A percentile compares a stretch with the other conserved stretches of the same genome.
Evolutionary conservation across 192 early-diverging fungal genomes (phyloP).

Genomic region (Backusella morwellensis): DNA sequence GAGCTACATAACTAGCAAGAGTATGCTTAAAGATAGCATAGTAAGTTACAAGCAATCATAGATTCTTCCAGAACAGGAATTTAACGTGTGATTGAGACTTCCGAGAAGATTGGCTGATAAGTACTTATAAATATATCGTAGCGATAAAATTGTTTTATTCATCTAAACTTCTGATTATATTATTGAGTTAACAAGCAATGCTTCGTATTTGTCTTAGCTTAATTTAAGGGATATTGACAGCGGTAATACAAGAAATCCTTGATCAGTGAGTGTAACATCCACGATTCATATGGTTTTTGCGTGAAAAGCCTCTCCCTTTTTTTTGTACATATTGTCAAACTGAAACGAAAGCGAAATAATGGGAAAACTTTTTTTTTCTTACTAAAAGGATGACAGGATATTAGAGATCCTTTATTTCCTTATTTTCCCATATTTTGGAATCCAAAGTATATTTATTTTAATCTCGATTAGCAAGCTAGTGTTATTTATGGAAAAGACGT

Average conservation of each 20-base stretch:
- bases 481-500: neutral
- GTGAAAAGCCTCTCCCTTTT: neutral
- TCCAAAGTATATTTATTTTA: neutral
- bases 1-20: neutral
- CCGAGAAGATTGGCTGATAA: neutral
- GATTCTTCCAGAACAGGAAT: neutral
- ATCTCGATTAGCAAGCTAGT: neutral
- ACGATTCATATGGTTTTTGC: no score
- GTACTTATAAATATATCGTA: no score
- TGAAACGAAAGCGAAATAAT: neutral
- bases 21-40: neutral
- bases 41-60: neutral
- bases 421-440: neutral
- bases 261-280: no score
- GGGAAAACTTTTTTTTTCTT: neutral
- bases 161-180: no score
- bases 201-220: no score
- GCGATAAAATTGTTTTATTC: no score
- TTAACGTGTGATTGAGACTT: neutral
- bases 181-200: no score
- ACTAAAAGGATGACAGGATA: neutral
- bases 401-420: neutral
- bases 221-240: no score
- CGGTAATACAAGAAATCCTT: no score
- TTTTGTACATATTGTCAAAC: neutral